phyloP scores from a whole-genome alignment of 257 asterid genomes.

The Thymus mandschuricus region DNA sequence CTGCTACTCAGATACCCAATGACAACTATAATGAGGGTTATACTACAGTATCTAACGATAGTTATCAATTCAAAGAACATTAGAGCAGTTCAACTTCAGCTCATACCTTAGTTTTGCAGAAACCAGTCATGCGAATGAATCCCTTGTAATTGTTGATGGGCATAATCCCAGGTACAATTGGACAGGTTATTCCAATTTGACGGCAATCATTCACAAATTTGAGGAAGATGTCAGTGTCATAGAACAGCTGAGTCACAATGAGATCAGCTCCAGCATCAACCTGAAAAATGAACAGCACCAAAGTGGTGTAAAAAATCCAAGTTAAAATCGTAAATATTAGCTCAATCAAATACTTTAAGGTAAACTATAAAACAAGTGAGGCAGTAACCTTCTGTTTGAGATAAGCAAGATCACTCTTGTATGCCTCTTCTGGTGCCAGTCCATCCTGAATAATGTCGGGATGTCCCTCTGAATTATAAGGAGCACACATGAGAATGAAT shows the following conservation, averaged over 20 bases:
- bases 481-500: slow-evolving; percentile 19
- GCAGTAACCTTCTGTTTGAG: slow-evolving; percentile 66
- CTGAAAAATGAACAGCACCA: slow-evolving; percentile 46
- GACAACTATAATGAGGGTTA: slow-evolving; percentile 7
- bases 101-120: slow-evolving; percentile 94
- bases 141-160: slow-evolving; percentile 98
- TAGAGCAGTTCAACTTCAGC: slow-evolving; percentile 14
- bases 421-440: slow-evolving; percentile 66
- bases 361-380: neutral
- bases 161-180: slow-evolving; percentile 98
- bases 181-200: slow-evolving; percentile 88
- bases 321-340: slow-evolving; percentile 5
- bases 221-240: slow-evolving; percentile 93
- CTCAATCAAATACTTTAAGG: slow-evolving; percentile 13
- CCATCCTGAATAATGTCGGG: slow-evolving; percentile 89
- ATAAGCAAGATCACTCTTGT: slow-evolving; percentile 80
- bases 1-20: slow-evolving; percentile 17
- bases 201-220: slow-evolving; percentile 94
- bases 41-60: neutral
- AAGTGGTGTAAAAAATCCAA: slow-evolving; percentile 26
- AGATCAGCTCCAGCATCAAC: slow-evolving; percentile 98
- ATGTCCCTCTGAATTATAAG: slow-evolving; percentile 76
- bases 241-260: slow-evolving; percentile 92
- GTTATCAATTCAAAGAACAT: slow-evolving; percentile 21
- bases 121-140: slow-evolving; percentile 97